A percentile compares a stretch with the other conserved stretches of the same genome.
These are phyloP conservation scores for Jacaranda copaia DNA, from an alignment of 257 asterid genomes.

Conservation along the genomic window DNA sequence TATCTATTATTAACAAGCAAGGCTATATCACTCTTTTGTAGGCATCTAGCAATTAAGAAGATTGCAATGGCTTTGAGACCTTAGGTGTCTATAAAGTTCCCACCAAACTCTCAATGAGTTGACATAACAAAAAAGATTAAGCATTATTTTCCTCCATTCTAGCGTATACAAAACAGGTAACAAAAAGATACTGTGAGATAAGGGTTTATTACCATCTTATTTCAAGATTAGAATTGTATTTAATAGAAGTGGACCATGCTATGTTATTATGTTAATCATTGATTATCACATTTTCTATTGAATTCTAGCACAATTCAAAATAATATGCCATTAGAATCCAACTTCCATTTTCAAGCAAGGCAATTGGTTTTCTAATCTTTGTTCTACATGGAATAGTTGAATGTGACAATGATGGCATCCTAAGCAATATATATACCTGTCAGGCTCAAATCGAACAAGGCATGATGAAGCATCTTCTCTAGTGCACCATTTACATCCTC, in stretches of 20 bases:
- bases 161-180: slow-evolving; percentile 22
- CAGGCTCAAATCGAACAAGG: slow-evolving; percentile 86
- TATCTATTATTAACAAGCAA: not conserved
- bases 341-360: slow-evolving; percentile 22
- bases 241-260: slow-evolving; percentile 6
- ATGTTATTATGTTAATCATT: slow-evolving; percentile 13
- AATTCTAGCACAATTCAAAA: slow-evolving; percentile 28
- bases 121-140: slow-evolving; percentile 10
- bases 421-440: slow-evolving; percentile 64
- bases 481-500: slow-evolving; percentile 87
- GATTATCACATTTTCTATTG: slow-evolving; percentile 20
- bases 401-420: slow-evolving; percentile 18
- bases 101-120: slow-evolving; percentile 34
- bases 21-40: not conserved
- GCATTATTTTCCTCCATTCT: slow-evolving; percentile 16
- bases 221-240: not conserved
- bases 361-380: not conserved
- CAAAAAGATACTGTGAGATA: not conserved
- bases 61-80: slow-evolving; percentile 7
- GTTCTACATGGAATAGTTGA: slow-evolving; percentile 21
- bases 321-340: slow-evolving; percentile 11
- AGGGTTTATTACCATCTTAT: not conserved
- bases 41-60: slow-evolving; percentile 19
- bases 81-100: slow-evolving; percentile 2
- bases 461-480: slow-evolving; percentile 92